Conservation (phyloP, 768 basidiomycete genomes). For the Suillus tomentosus region DNA sequence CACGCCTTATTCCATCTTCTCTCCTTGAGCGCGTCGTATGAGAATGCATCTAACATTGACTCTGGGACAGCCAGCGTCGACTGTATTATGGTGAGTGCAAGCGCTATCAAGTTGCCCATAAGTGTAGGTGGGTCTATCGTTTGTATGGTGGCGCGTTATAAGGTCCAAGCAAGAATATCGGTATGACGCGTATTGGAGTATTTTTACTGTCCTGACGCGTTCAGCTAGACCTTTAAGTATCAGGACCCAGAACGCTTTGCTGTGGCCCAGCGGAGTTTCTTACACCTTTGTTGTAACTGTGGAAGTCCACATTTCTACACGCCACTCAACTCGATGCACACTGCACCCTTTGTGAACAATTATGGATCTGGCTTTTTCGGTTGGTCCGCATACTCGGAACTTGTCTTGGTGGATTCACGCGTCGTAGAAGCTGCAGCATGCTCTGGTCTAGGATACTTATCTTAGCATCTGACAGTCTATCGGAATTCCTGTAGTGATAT, state of each 20-base stretch:
- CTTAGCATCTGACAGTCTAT: not conserved
- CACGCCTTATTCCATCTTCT: conserved; percentile 5
- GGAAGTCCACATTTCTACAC: conserved; percentile 2
- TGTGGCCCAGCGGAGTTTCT: conserved; percentile 6
- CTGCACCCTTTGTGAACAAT: not conserved
- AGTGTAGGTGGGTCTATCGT: not conserved
- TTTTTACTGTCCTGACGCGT: not conserved
- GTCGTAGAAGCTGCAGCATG: not conserved
- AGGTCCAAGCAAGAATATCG: no score
- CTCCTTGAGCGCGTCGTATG: no score
- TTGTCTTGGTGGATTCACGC: not conserved
- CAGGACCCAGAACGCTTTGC: not conserved
- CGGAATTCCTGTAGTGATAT: not conserved
- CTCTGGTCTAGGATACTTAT: not conserved
- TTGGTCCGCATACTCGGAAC: not conserved
- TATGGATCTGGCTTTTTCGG: not conserved
- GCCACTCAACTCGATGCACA: not conserved
- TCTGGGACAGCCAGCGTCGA: not conserved
- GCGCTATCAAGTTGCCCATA: not conserved
- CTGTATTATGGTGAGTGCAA: not conserved
- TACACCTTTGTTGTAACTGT: conserved; percentile 5
- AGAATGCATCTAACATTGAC: not conserved
- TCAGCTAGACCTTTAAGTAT: not conserved
- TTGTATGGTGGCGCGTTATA: not conserved
- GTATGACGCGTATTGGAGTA: conserved; percentile 2